phyloP scores from a whole-genome alignment of 2,329 filamentous ascomycete genomes.

The Akanthomyces muscarius region DNA sequence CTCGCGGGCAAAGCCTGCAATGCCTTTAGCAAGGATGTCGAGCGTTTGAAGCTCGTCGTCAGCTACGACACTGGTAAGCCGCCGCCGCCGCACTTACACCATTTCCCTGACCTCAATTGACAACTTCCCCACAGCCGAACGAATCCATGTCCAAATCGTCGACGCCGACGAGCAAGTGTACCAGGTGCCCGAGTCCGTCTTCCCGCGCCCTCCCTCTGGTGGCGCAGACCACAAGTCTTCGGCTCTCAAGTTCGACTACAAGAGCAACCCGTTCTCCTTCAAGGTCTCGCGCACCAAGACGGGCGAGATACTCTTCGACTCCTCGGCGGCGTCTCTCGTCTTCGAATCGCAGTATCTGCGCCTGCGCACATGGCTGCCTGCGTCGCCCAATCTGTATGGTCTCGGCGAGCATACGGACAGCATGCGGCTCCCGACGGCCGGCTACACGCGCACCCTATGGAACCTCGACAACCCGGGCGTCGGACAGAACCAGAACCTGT shows the following conservation, averaged over 20 bases:
- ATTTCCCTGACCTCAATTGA: not conserved
- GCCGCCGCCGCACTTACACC: conserved; percentile 37
- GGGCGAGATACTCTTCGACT: conserved; percentile 57
- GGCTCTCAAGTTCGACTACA: conserved; percentile 41
- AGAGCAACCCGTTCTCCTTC: conserved; percentile 58
- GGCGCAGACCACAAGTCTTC: conserved; percentile 26
- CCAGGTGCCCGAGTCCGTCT: conserved; percentile 63
- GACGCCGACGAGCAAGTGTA: conserved; percentile 63
- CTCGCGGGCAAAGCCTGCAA: conserved; percentile 26
- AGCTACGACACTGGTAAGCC: conserved; percentile 58
- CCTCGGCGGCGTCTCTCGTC: conserved; percentile 57
- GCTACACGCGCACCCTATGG: conserved; percentile 61
- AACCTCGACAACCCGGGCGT: conserved; percentile 63
- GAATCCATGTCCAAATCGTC: conserved; percentile 68
- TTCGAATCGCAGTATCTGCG: conserved; percentile 73
- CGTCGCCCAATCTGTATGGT: conserved; percentile 67
- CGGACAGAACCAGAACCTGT: conserved; percentile 63
- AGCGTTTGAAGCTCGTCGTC: conserved; percentile 49
- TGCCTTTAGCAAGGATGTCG: conserved; percentile 24
- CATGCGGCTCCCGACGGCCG: conserved; percentile 59
- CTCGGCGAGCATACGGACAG: conserved; percentile 70
- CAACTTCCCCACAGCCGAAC: conserved; percentile 43
- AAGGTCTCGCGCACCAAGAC: conserved; percentile 39
- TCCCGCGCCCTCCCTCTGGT: conserved; percentile 52
- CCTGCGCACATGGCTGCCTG: conserved; percentile 62